Evolutionary conservation across 306 rosid species (phyloP), one percentile per base, ranked within the genome.

Genomic region (Clitoria ternatea): DNA sequence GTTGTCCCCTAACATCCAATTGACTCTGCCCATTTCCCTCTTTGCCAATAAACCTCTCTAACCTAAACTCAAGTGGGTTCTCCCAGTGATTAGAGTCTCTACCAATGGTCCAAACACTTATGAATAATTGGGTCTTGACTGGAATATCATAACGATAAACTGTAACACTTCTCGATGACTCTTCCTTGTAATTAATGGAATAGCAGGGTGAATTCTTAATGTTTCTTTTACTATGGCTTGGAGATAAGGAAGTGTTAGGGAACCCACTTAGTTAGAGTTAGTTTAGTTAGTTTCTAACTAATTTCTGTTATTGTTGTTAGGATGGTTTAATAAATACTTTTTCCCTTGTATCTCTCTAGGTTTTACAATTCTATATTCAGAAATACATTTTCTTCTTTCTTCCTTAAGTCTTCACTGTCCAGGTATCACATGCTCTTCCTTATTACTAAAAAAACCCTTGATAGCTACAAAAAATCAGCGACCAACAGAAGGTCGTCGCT

Each of bases 51-150:
- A 84, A 88, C 76, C 87, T 84, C 54, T 86, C 83, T 5, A 89
- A 89, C 59, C 65, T 26, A 22, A 88, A 86, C 61, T 84, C 85
- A 48, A 75, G 77, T 0, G 90, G 94, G 37, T 48, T 77, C 22
- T 81, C 73, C 90, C 90, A 83, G 1, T 63, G 35, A 1, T 65
- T 65, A 0, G 94, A 87, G 61, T 87, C 91, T 40, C 86, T 83
- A 4, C 86, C 86, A 47, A 87, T 82, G 4, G 86, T 85, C 96
- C 96, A 87, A 29, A 73, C 67, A 33, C 87, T 90, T 11, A 90
- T 52, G 48, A 80, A 78, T 49, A 90, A 14, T 7, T 63, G 72
- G 2, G 88, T 76, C 33, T 76, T 84, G 12, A 79, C 75, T 10
- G 91, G 79, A 48, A 90, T 90, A 7, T 85, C 73, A 55, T 83